Conservation (phyloP, 1,284 basidiomycete species). For the Ceratobasidium sp. region DNA sequence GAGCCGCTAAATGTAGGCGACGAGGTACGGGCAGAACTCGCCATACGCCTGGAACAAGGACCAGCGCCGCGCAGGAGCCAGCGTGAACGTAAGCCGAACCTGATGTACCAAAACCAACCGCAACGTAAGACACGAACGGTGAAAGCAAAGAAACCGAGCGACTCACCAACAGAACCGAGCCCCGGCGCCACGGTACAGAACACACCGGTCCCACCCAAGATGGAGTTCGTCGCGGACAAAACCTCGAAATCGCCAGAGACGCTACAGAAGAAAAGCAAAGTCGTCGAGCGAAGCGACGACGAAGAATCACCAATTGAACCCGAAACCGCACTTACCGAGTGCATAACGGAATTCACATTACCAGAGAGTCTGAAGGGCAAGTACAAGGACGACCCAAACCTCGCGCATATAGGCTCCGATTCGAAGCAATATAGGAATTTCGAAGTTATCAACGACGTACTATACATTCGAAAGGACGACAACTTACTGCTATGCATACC, state of each 20-base stretch:
- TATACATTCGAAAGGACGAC: too few species aligned
- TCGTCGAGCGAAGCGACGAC: not conserved
- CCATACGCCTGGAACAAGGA: too few species aligned
- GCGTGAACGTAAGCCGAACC: not conserved
- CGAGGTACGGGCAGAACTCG: conserved; percentile 55
- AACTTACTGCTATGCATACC: conserved; percentile 47
- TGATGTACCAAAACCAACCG: not conserved
- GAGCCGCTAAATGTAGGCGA: conserved; percentile 50
- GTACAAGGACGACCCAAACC: not conserved
- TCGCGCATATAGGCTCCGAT: too few species aligned
- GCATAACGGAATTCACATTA: not conserved
- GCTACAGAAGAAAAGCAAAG: not conserved
- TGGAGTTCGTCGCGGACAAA: not conserved
- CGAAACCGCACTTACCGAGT: not conserved
- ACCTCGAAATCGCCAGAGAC: not conserved
- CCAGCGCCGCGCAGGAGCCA: not conserved
- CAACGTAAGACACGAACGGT: not conserved
- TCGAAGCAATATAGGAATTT: too few species aligned
- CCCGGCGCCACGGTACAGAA: not conserved
- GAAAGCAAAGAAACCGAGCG: not conserved
- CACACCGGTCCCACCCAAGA: not conserved
- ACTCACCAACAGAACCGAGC: not conserved
- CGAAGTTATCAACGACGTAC: too few species aligned
- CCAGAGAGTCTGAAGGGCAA: not conserved
- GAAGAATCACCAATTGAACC: not conserved